Conservation (phyloP, 345 rosid species). For the Durio zibethinus region DNA sequence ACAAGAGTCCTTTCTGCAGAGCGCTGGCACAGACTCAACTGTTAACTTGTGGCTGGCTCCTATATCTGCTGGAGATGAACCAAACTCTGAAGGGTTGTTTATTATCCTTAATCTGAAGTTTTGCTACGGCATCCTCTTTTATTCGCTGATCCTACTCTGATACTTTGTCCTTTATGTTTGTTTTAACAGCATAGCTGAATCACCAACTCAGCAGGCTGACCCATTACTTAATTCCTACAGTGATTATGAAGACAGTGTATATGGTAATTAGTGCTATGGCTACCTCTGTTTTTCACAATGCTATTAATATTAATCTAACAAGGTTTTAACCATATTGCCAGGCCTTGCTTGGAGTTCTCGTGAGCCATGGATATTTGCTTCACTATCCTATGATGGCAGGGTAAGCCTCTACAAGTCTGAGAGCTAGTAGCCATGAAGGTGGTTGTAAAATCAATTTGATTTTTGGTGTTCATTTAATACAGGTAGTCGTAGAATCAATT, state of each 20-base stretch:
- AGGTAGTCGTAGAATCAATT: constrained; percentile 70
- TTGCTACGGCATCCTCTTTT: neutral
- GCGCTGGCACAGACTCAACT: constrained; percentile 87
- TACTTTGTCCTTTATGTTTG: neutral
- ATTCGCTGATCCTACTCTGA: constrained; percentile 10
- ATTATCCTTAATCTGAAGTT: neutral
- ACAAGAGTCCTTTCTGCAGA: constrained; percentile 43
- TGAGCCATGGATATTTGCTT: constrained; percentile 87
- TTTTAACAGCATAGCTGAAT: constrained; percentile 37
- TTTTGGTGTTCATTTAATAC: constrained; percentile 14
- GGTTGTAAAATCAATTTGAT: neutral
- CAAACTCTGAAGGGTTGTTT: constrained; percentile 49
- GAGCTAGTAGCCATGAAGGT: no score
- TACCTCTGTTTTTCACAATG: constrained; percentile 5
- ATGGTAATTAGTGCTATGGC: constrained; percentile 55
- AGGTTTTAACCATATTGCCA: constrained; percentile 28
- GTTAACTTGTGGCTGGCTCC: constrained; percentile 85
- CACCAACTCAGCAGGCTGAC: constrained; percentile 33
- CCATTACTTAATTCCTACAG: constrained; percentile 62
- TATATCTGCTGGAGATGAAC: constrained; percentile 39
- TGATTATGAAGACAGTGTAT: constrained; percentile 88
- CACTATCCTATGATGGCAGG: constrained; percentile 94
- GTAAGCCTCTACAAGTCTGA: constrained; percentile 37
- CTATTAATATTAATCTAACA: neutral
- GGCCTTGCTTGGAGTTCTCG: constrained; percentile 93